Evolutionary conservation across 2,329 filamentous ascomycete species (phyloP), one percentile per base, ranked within the genome.

Genomic region (Ceratocystis alfenasii): DNA sequence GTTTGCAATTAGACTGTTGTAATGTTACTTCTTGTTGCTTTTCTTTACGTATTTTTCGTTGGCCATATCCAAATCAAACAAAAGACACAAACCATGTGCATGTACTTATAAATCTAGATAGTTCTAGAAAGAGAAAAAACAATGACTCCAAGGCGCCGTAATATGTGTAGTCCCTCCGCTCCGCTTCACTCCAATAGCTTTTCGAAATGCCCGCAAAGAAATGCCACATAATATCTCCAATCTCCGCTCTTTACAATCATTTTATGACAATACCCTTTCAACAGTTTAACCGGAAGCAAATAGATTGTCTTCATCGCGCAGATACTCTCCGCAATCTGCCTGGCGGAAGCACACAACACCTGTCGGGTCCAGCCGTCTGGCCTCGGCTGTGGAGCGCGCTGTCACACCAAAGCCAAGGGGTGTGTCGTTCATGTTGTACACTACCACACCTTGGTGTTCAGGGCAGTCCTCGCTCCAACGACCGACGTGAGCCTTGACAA

Each of bases 341-440:
- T 99, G 94, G 70, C 93, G 82, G 77, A 96, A 97, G 65, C 88
- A 87, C 8, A 90, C 87, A 68, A 96, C 87, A 10, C 87, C 90
- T 0, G 94, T 99, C 0, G 94, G 94, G 69, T 96, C 94, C 71
- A 96, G 75, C 70, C 90, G 83, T 72, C 90, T 82, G 30, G 89
- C 86, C 75, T 96, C 92, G 20, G 87, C 85, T 4, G 90, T 95
- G 69, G 87, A 90, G 73, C 90, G 82, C n/a, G 91, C 89, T 50
- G 90, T 95, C 64, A 96, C 86, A 59, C 93, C 93, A 74, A 96
- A 99, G 17, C 94, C 94, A 75, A 94, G 78, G n/a, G 91, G 90
- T 25, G 87, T 92, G 76, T 97, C 94, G 73, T 92, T 87, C 90
- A 96, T 95, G 72, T 84, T 87, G 77, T 90, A 86, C 25, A 99